Conservation (phyloP, 768 basidiomycete genomes). For the Pholiota microspora region DNA sequence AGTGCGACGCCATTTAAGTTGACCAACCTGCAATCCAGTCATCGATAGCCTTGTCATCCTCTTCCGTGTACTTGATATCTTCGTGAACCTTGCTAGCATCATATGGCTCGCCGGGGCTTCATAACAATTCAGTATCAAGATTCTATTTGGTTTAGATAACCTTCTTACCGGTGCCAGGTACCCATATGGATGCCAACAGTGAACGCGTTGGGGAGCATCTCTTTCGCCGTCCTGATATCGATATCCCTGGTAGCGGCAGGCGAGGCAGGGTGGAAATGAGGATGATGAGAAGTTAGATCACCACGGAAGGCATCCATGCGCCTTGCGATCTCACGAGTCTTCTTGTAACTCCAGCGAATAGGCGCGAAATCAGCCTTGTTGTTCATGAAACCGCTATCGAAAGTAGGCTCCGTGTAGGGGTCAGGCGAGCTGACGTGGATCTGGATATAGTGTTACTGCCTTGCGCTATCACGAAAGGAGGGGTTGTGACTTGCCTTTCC, state of each 20-base stretch:
- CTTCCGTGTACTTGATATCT: conserved; percentile 62
- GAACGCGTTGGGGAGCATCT: conserved; percentile 55
- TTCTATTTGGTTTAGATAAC: not conserved
- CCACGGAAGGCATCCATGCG: conserved; percentile 77
- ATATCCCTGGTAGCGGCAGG: conserved; percentile 39
- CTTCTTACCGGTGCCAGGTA: conserved; percentile 48
- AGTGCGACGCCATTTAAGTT: not conserved
- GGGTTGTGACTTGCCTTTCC: conserved; percentile 46
- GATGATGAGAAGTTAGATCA: conserved; percentile 70
- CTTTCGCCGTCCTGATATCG: conserved; percentile 66
- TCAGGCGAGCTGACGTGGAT: conserved; percentile 61
- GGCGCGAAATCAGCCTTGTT: conserved; percentile 76
- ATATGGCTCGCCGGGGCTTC: conserved; percentile 49
- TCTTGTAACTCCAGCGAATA: conserved; percentile 77
- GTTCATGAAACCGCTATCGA: conserved; percentile 80
- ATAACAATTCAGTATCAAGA: not conserved
- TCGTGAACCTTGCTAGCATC: conserved; percentile 57
- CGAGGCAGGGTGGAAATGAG: conserved; percentile 70
- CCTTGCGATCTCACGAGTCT: conserved; percentile 68
- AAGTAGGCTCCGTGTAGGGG: conserved; percentile 62
- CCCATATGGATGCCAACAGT: conserved; percentile 76
- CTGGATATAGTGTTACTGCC: conserved; percentile 22
- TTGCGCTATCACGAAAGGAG: not conserved
- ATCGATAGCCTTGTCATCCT: conserved; percentile 72
- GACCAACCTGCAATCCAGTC: conserved; percentile 55